Base-by-base conservation (phyloP, 257 asterid genomes). In the Solanum piurae region DNA sequence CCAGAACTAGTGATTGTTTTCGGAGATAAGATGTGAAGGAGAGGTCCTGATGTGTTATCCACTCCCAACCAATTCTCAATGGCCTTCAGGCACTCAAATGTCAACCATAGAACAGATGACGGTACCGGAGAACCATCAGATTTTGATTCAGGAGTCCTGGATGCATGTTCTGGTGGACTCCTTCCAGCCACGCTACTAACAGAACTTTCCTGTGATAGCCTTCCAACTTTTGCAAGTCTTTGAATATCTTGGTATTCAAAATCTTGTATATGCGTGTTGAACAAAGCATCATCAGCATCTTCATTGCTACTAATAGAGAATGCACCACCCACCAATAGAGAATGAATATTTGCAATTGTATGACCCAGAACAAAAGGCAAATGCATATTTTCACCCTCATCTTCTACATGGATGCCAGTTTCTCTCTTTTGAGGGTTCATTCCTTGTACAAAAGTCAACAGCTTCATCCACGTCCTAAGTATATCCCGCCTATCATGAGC, bases 201-300 rank as follows among this genome's bases (percentile, higher is more conserved):
- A 7, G 98, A 94, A 93, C 99, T 93, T 92, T 97, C 98, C 91
- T 92, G 95, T 74, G 98, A 95, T 85, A 94, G 92, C 93, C 98
- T 94, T 91, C 99, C 99, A 87, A 97, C 98, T 93, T 97, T 95
- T 87, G 99, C 96, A 94, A 93, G 99, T 89, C 99, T 94, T 76
- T 83, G 88, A 86, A 88, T 90, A 88, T 94, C 98, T 93, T 94
- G 96, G 87, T 97, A 95, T 87, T 97, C 99, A 88, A 88, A 86
- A 88, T 93, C 96, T 85, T 88, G 92, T 82, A 87, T 93, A 69
- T 77, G 90, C 13, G 88, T 72, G 87, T 89, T 72, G 89, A 72
- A 86, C 86, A 64, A 87, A 86, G 89, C 87, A 89, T 94, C 93
- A 79, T 91, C 97, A 42, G 89, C 90, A 58, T 87, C 88, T 85